Evolutionary conservation across 305 asterid genomes (phyloP).

Genomic region (Fraxinus velutina): DNA sequence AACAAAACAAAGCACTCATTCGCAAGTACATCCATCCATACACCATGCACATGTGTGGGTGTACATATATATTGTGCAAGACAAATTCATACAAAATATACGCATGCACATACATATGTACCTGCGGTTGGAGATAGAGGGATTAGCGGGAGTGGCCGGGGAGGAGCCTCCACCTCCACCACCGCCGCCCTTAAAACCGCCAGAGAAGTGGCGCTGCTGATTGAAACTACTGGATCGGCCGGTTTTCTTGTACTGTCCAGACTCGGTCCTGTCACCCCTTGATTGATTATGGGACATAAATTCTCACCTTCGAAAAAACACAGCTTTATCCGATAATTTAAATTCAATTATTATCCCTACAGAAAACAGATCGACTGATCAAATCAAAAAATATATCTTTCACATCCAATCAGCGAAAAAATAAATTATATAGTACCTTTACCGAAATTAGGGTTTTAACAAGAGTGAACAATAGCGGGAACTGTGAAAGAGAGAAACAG

Average conservation of each 20-base stretch:
- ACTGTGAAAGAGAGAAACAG: neutral
- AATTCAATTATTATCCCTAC: slow-evolving; percentile 18
- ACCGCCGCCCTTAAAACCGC: slow-evolving; percentile 50
- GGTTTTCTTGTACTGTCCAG: slow-evolving; percentile 57
- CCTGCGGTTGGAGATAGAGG: slow-evolving; percentile 40
- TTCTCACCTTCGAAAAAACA: slow-evolving; percentile 40
- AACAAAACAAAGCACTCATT: slow-evolving; percentile 9
- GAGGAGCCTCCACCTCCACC: slow-evolving; percentile 51
- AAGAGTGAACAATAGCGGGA: neutral
- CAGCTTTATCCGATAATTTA: slow-evolving; percentile 28
- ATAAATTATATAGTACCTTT: neutral
- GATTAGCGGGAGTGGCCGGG: slow-evolving; percentile 33
- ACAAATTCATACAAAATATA: slow-evolving; percentile 11
- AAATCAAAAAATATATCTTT: slow-evolving; percentile 18
- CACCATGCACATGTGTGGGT: neutral
- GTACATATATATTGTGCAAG: neutral
- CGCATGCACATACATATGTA: slow-evolving; percentile 27
- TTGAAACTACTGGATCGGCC: slow-evolving; percentile 57
- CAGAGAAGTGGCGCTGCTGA: slow-evolving; percentile 48
- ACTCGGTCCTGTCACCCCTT: slow-evolving; percentile 64
- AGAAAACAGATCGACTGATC: slow-evolving; percentile 48
- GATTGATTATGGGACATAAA: slow-evolving; percentile 68
- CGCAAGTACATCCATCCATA: slow-evolving; percentile 12
- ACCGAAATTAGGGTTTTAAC: neutral
- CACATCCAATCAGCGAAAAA: neutral